Evolutionary conservation across 1,284 basidiomycete species (phyloP).

Genomic region (Cutaneotrichosporon cyanovorans): DNA sequence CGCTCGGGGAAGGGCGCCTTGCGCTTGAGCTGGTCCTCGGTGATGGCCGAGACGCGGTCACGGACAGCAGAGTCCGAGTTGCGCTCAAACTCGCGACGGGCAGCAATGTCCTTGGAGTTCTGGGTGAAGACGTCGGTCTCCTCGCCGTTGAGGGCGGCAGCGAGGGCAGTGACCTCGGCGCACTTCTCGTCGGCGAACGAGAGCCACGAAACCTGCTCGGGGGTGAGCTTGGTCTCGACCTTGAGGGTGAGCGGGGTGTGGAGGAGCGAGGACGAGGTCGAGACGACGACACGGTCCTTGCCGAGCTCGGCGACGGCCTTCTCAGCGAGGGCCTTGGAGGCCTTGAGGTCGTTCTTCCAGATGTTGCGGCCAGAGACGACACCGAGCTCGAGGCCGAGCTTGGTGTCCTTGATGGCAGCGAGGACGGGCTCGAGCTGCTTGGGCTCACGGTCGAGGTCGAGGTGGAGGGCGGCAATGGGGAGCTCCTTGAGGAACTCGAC

Average conservation of each 20-base stretch:
- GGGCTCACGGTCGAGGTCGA: slow-evolving; percentile 92
- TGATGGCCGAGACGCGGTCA: slow-evolving; percentile 89
- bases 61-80: slow-evolving; percentile 93
- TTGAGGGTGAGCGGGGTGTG: slow-evolving; percentile 96
- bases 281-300: slow-evolving; percentile 80
- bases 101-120: slow-evolving; percentile 86
- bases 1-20: slow-evolving; percentile 84
- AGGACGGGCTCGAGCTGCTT: slow-evolving; percentile 79
- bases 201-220: slow-evolving; percentile 96
- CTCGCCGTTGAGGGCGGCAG: slow-evolving; percentile 75
- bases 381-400: slow-evolving; percentile 83
- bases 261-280: slow-evolving; percentile 94
- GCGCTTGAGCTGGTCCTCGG: slow-evolving; percentile 78
- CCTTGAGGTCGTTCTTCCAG: slow-evolving; percentile 95
- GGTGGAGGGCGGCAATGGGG: slow-evolving; percentile 88
- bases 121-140: slow-evolving; percentile 66
- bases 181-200: slow-evolving; percentile 98
- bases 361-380: slow-evolving; percentile 98
- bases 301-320: slow-evolving; percentile 78
- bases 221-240: slow-evolving; percentile 84
- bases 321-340: slow-evolving; percentile 73
- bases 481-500: slow-evolving; percentile 84
- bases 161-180: slow-evolving; percentile 80
- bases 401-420: slow-evolving; percentile 72
- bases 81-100: slow-evolving; percentile 91